Conservation (phyloP, 2,329 filamentous ascomycete genomes). For the Fragosphaeria purpurea region DNA sequence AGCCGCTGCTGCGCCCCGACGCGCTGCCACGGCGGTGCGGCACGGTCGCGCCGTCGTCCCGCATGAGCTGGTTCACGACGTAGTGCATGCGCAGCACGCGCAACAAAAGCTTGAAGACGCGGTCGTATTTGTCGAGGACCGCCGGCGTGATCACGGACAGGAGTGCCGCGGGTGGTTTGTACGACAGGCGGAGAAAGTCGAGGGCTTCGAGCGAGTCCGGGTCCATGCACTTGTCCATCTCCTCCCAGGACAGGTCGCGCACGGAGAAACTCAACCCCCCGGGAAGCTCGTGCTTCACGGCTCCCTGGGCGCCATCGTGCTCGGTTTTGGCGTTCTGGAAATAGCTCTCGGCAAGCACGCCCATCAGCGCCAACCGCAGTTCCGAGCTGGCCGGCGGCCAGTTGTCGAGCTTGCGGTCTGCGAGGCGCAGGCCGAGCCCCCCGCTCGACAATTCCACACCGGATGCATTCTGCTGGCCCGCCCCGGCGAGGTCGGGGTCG, state of each 20-base stretch:
- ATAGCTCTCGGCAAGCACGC: constrained; percentile 70
- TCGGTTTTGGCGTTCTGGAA: neutral
- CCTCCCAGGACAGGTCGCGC: constrained; percentile 64
- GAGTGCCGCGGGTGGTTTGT: constrained; percentile 64
- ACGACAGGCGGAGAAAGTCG: constrained; percentile 86
- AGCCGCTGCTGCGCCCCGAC: neutral
- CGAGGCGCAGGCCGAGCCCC: constrained; percentile 74
- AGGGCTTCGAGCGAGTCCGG: constrained; percentile 74
- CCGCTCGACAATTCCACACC: constrained; percentile 60
- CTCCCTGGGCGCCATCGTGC: neutral
- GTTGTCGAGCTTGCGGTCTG: constrained; percentile 54
- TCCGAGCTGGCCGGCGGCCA: constrained; percentile 96
- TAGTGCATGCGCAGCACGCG: constrained; percentile 70
- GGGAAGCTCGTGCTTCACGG: constrained; percentile 37
- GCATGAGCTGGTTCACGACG: constrained; percentile 56
- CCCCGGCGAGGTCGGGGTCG: constrained; percentile 68
- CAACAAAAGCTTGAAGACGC: constrained; percentile 70
- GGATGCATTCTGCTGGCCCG: constrained; percentile 51
- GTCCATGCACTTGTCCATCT: constrained; percentile 76
- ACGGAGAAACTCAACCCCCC: constrained; percentile 75
- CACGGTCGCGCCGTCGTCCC: constrained; percentile 12
- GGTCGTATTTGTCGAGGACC: constrained; percentile 71
- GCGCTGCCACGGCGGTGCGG: too few species aligned
- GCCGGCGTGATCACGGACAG: constrained; percentile 61
- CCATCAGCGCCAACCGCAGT: constrained; percentile 79